Base-by-base conservation (phyloP, 2,329 filamentous ascomycete genomes). In the Alternaria tenuissima region DNA sequence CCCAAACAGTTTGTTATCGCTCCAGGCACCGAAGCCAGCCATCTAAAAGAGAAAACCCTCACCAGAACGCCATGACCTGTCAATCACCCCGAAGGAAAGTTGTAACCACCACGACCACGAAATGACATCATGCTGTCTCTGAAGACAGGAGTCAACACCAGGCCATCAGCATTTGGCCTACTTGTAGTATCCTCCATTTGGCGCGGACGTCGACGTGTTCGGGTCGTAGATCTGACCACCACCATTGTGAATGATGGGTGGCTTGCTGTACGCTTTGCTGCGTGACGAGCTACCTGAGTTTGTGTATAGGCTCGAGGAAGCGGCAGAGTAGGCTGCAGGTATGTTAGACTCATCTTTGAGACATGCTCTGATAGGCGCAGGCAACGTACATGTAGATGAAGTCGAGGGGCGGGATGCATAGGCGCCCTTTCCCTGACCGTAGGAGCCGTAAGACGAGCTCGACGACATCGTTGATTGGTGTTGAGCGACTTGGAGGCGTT, bases 111-210 rank as follows among this genome's bases (percentile, higher is more conserved):
- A 36, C 32, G 38, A 22, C 38, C 38, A 41, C 38, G 22, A 16
- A 2, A 16, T 22, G n/a, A 38, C 36, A 30, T 14, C 4, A 6
- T 20, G 5, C n/a, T 26, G 24, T 12, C 24, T n/a, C 9, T 14
- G n/a, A 26, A 3, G 11, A 9, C 38, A 34, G 34, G 34, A 60
- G 18, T 52, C 53, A 42, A 2, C 7, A 36, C 38, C 16, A 12
- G n/a, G 47, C 5, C 7, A 4, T 30, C 9, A 24, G 4, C 11
- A 4, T 8, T 18, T 48, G n/a, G 22, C 28, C 52, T 64, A 76
- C 4, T 71, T 66, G 55, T 77, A 74, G 59, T 76, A 76, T 0
- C 73, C 70, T 3, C 69, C 66, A 52, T 75, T 72, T 0, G 66
- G 66, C 18, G 71, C 72, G 32, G 66, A 70, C 3, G 68, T 70